Evolutionary conservation across 805 yeast genomes (phyloP).

Genomic region (Candida argentea): DNA sequence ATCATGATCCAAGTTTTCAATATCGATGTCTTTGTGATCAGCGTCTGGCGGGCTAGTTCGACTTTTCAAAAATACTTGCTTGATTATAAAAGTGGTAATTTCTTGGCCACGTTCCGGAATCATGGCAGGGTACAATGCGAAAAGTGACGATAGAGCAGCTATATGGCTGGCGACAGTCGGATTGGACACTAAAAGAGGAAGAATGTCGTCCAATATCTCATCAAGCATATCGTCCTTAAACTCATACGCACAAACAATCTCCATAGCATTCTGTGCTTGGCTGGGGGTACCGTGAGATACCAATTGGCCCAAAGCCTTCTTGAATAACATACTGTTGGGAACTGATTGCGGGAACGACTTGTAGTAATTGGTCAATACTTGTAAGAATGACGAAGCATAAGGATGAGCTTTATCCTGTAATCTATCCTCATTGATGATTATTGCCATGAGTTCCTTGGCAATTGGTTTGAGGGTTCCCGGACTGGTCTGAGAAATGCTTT

Average conservation of each 20-base stretch:
- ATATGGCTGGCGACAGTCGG: constrained; percentile 43
- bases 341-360: constrained; percentile 39
- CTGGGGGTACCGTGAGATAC: constrained; percentile 43
- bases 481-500: constrained; percentile 44
- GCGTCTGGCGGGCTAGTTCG: constrained; percentile 19
- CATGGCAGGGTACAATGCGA: constrained; percentile 35
- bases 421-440: constrained; percentile 14
- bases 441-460: constrained; percentile 43
- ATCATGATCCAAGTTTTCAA: constrained; percentile 36
- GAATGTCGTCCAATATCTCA: constrained; percentile 29
- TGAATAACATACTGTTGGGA: constrained; percentile 34
- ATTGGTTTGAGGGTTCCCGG: constrained; percentile 60
- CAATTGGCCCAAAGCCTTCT: constrained; percentile 34
- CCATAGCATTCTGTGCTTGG: constrained; percentile 58
- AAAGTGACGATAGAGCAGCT: constrained; percentile 50
- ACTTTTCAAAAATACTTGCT: constrained; percentile 51
- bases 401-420: constrained; percentile 7
- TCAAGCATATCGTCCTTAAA: constrained; percentile 30
- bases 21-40: constrained; percentile 30
- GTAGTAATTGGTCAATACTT: constrained; percentile 48
- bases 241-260: constrained; percentile 41
- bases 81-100: constrained; percentile 49
- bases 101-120: constrained; percentile 47
- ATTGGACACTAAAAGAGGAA: constrained; percentile 39
- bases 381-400: constrained; percentile 26